Evolutionary conservation across 1,139 yeast species (phyloP).

Genomic region (Geotrichum citri-aurantii): DNA sequence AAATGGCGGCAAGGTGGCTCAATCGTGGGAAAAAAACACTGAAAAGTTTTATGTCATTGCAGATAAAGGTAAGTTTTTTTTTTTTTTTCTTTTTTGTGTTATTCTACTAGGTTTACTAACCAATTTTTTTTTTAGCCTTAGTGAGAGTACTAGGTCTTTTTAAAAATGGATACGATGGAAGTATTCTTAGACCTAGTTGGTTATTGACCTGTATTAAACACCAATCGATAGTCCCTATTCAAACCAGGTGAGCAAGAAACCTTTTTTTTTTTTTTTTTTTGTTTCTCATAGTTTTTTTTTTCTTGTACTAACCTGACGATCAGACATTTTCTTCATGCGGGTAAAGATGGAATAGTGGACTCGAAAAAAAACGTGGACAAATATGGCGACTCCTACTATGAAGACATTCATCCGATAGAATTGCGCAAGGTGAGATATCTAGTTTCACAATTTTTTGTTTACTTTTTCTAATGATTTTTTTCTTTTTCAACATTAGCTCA

Average conservation of each 20-base stretch:
- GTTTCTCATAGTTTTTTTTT: conserved; percentile 21
- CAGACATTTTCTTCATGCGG: conserved; percentile 20
- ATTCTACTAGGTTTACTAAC: not conserved
- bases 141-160: conserved; percentile 42
- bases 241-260: conserved; percentile 48
- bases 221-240: conserved; percentile 46
- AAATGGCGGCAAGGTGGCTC: conserved; percentile 32
- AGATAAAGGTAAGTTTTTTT: conserved; percentile 37
- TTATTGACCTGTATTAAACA: conserved; percentile 55
- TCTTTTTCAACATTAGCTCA: not conserved
- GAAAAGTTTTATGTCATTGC: conserved; percentile 41
- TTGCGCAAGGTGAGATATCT: conserved; percentile 13
- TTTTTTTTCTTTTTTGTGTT: not conserved
- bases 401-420: not conserved
- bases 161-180: conserved; percentile 43
- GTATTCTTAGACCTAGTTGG: conserved; percentile 67
- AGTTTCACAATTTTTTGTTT: not conserved
- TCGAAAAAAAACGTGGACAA: conserved; percentile 27
- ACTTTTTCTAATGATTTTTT: no score
- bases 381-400: conserved; percentile 32
- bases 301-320: conserved; percentile 26
- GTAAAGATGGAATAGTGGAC: conserved; percentile 14
- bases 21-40: conserved; percentile 19
- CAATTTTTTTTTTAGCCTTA: conserved; percentile 28
- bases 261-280: not conserved